These are phyloP conservation scores for Filosporella fistucella DNA, from an alignment of 495 filamentous ascomycete species.

Conservation along the genomic window DNA sequence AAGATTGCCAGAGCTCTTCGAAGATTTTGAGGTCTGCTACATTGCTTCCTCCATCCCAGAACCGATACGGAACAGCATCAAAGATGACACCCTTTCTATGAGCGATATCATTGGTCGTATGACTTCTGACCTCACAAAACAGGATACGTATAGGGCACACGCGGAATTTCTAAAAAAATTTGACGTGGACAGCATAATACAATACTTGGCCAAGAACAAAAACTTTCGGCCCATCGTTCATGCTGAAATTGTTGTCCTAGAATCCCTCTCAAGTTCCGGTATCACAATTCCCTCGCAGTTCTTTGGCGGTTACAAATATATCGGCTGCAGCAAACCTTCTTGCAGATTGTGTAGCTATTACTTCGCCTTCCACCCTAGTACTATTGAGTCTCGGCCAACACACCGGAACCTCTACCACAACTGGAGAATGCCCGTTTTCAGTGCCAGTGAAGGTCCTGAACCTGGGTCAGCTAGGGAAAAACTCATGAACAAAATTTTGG, in stretches of 20 bases:
- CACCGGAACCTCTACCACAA: constrained; percentile 23
- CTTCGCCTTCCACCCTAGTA: constrained; percentile 12
- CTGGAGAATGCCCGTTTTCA: constrained; percentile 24
- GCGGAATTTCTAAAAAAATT: constrained; percentile 5
- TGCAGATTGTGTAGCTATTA: constrained; percentile 25
- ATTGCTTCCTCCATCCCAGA: constrained; percentile 9
- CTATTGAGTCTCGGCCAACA: constrained; percentile 7
- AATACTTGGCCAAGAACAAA: not conserved
- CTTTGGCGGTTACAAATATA: constrained; percentile 24
- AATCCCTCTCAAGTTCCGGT: constrained; percentile 7
- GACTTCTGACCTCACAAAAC: not conserved
- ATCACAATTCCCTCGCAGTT: constrained; percentile 6
- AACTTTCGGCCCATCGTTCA: constrained; percentile 7
- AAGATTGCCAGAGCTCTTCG: constrained; percentile 21
- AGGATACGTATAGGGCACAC: not conserved
- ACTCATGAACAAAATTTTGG: constrained; percentile 7
- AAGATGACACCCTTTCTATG: not conserved
- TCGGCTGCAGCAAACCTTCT: constrained; percentile 27
- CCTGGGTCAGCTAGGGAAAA: constrained; percentile 1
- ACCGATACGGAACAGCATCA: not conserved
- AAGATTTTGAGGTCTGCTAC: constrained; percentile 9
- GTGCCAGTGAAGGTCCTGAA: too few species aligned
- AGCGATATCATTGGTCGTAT: constrained; percentile 1
- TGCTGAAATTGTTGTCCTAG: constrained; percentile 5
- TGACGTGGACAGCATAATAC: not conserved